Conservation (phyloP, 2,329 filamentous ascomycete species). For the Alternaria dauci region DNA sequence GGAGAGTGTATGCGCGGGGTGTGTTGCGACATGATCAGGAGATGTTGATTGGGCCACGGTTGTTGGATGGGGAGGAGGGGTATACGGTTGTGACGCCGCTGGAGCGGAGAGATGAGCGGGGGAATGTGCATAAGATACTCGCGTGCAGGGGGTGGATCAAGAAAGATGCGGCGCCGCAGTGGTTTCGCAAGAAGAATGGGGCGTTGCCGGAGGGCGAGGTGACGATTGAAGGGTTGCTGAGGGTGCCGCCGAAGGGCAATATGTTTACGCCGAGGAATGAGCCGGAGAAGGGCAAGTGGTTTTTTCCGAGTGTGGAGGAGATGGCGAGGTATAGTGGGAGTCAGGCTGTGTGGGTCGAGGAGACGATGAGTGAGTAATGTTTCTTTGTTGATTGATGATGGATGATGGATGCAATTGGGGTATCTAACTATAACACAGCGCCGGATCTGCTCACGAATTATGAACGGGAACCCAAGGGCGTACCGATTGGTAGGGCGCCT, state of each 20-base stretch:
- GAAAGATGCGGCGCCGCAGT: conserved; percentile 74
- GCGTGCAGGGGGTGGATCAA: conserved; percentile 93
- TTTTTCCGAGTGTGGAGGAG: conserved; percentile 91
- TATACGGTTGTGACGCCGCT: conserved; percentile 92
- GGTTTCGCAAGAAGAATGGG: conserved; percentile 61
- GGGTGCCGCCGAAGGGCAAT: conserved; percentile 96
- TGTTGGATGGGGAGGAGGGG: conserved; percentile 88
- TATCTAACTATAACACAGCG: conserved; percentile 60
- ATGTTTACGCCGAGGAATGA: conserved; percentile 93
- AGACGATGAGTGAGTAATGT: conserved; percentile 78
- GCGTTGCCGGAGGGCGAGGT: conserved; percentile 76
- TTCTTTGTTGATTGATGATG: conserved; percentile 4
- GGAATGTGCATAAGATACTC: conserved; percentile 69
- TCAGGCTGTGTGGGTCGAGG: conserved; percentile 93
- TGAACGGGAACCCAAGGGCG: conserved; percentile 78
- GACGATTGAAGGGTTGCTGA: conserved; percentile 80
- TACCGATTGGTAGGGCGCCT: conserved; percentile 86
- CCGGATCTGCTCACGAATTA: conserved; percentile 80
- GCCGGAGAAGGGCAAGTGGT: conserved; percentile 85
- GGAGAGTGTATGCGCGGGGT: conserved; percentile 79
- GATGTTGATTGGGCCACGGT: conserved; percentile 92
- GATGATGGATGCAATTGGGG: conserved; percentile 20
- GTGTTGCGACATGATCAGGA: conserved; percentile 85
- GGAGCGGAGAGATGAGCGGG: conserved; percentile 69
- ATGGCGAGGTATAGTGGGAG: conserved; percentile 86